A percentile compares a stretch with the other conserved stretches of the same genome.
phyloP scores from a whole-genome alignment of 2,329 filamentous ascomycete species.

The Aspergillus sp. region DNA sequence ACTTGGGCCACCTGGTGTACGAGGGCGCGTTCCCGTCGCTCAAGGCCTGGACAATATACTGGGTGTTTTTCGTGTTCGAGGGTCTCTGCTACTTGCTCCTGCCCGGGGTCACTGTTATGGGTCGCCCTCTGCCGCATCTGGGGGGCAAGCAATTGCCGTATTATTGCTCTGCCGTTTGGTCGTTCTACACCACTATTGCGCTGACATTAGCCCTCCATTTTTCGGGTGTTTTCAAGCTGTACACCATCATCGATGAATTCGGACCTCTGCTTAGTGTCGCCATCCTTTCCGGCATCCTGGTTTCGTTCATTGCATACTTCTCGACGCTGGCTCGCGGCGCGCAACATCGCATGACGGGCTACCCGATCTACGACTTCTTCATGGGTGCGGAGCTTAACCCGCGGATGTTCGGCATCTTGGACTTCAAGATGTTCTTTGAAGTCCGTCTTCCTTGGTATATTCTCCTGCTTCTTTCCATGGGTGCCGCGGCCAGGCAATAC shows the following conservation, averaged over 20 bases:
- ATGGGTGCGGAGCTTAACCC: constrained; percentile 84
- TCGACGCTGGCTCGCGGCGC: constrained; percentile 72
- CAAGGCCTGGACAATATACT: constrained; percentile 88
- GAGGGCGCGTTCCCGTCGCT: constrained; percentile 73
- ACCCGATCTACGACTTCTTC: constrained; percentile 77
- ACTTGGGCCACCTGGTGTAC: constrained; percentile 65
- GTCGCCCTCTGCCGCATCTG: constrained; percentile 75
- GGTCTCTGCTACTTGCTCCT: constrained; percentile 72
- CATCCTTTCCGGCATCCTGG: constrained; percentile 79
- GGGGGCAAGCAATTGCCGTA: constrained; percentile 81
- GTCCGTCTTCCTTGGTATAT: constrained; percentile 90
- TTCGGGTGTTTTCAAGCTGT: constrained; percentile 75
- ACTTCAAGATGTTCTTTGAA: constrained; percentile 95
- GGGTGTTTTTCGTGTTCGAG: constrained; percentile 83
- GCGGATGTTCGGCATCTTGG: constrained; percentile 70
- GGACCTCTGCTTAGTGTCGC: constrained; percentile 87
- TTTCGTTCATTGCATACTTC: constrained; percentile 74
- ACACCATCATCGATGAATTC: constrained; percentile 90
- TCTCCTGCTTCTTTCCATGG: constrained; percentile 67
- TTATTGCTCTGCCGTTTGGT: constrained; percentile 84
- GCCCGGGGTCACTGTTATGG: constrained; percentile 78
- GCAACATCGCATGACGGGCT: constrained; percentile 85
- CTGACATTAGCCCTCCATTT: constrained; percentile 66
- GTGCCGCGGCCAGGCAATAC: constrained; percentile 70
- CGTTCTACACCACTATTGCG: constrained; percentile 76